Evolutionary conservation across 306 rosid species (phyloP).

Genomic region (Vigna radiata): DNA sequence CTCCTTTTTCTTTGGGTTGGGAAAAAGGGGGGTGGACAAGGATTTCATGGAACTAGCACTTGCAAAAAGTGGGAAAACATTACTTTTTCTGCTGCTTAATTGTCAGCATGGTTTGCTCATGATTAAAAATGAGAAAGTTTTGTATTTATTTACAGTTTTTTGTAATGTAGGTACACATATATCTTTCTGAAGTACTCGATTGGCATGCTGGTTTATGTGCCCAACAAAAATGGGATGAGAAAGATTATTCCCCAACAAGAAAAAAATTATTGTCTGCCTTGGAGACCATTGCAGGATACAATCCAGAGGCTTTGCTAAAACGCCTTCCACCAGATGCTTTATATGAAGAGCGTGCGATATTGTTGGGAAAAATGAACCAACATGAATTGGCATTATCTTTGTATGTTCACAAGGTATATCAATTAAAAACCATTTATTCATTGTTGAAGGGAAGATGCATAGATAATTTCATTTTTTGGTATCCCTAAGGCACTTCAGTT

Average conservation of each 20-base stretch:
- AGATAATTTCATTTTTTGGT: slow-evolving; percentile 31
- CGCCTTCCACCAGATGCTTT: slow-evolving; percentile 88
- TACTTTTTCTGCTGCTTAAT: slow-evolving; percentile 29
- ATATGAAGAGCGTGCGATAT: slow-evolving; percentile 92
- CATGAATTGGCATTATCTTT: slow-evolving; percentile 94
- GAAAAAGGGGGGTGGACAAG: background rate
- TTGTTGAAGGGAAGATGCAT: slow-evolving; percentile 4
- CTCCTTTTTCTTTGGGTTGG: slow-evolving; percentile 32
- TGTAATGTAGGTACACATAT: slow-evolving; percentile 78
- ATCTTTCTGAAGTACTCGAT: slow-evolving; percentile 92
- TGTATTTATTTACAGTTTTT: slow-evolving; percentile 40
- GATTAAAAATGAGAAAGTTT: slow-evolving; percentile 12
- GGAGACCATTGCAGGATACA: slow-evolving; percentile 85
- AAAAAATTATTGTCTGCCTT: slow-evolving; percentile 87
- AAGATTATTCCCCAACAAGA: slow-evolving; percentile 75
- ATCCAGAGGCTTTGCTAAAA: slow-evolving; percentile 81
- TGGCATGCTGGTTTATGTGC: slow-evolving; percentile 81
- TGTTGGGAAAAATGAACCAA: slow-evolving; percentile 94
- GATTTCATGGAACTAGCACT: slow-evolving; percentile 21
- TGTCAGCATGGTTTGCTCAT: slow-evolving; percentile 20
- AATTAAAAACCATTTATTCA: slow-evolving; percentile 15
- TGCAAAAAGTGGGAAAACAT: background rate
- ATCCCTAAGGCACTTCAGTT: slow-evolving; percentile 22
- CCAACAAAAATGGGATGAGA: slow-evolving; percentile 90
- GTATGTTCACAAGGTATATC: slow-evolving; percentile 88